These are phyloP conservation scores for Mycena epipterygia DNA, from an alignment of 768 basidiomycete genomes.

Conservation along the genomic window DNA sequence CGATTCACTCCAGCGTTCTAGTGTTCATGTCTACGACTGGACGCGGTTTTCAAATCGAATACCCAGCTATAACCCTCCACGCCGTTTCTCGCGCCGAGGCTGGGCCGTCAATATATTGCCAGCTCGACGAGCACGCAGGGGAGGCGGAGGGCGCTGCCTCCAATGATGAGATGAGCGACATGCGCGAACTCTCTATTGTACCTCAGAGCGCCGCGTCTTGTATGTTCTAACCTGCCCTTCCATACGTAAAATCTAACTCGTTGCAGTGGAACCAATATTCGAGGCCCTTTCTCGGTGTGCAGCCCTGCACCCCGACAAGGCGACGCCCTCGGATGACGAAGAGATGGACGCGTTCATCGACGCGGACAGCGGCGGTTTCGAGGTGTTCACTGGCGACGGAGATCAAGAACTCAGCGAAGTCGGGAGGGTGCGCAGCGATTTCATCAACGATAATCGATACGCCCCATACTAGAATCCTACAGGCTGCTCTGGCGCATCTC, in stretches of 20 bases:
- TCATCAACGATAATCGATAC: slow-evolving; percentile 81
- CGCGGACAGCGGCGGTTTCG: slow-evolving; percentile 62
- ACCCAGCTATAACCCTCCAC: slow-evolving; percentile 93
- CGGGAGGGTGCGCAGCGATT: slow-evolving; percentile 95
- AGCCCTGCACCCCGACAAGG: slow-evolving; percentile 84
- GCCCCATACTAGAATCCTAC: slow-evolving; percentile 83
- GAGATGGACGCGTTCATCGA: slow-evolving; percentile 70
- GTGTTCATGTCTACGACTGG: slow-evolving; percentile 81
- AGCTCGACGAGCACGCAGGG: slow-evolving; percentile 81
- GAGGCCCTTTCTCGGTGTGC: slow-evolving; percentile 90
- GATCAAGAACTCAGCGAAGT: slow-evolving; percentile 86
- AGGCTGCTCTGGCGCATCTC: slow-evolving; percentile 88
- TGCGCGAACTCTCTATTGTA: slow-evolving; percentile 87
- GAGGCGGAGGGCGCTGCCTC: slow-evolving; percentile 48
- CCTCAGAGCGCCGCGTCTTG: slow-evolving; percentile 71
- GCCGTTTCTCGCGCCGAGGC: slow-evolving; percentile 84
- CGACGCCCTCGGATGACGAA: slow-evolving; percentile 63
- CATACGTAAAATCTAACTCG: background rate
- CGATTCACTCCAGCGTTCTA: slow-evolving; percentile 66
- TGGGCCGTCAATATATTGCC: slow-evolving; percentile 89
- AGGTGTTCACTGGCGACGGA: slow-evolving; percentile 67
- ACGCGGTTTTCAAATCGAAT: slow-evolving; percentile 86
- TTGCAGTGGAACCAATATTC: slow-evolving; percentile 85
- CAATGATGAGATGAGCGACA: slow-evolving; percentile 56
- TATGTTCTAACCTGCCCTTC: slow-evolving; percentile 56